These are phyloP conservation scores for Boletus hoseneyae DNA, from an alignment of 1,284 basidiomycete genomes.

Conservation along the genomic window DNA sequence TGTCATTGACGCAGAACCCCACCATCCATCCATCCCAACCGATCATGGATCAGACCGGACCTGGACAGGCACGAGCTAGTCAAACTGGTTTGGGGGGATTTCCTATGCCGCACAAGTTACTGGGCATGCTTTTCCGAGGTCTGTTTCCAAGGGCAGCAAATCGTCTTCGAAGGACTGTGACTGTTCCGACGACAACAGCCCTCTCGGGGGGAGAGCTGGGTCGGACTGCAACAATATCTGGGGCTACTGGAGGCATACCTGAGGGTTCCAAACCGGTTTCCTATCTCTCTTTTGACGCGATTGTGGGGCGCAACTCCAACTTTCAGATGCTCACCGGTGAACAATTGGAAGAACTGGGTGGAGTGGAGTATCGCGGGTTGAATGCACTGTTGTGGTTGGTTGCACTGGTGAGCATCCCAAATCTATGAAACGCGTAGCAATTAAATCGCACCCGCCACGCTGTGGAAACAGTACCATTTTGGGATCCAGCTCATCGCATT, in stretches of 20 bases:
- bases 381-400: constrained; percentile 79
- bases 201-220: constrained; percentile 39
- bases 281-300: constrained; percentile 85
- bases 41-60: constrained; percentile 24
- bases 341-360: constrained; percentile 89
- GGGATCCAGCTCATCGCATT: constrained; percentile 65
- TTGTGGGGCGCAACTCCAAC: constrained; percentile 85
- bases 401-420: constrained; percentile 41
- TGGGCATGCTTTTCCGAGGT: constrained; percentile 44
- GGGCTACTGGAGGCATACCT: constrained; percentile 22
- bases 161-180: constrained; percentile 60
- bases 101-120: constrained; percentile 72
- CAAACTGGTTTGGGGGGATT: constrained; percentile 80
- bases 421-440: background rate
- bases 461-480: constrained; percentile 63
- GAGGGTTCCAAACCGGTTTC: constrained; percentile 57
- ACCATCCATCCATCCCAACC: too few species aligned
- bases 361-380: constrained; percentile 91
- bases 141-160: constrained; percentile 58
- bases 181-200: constrained; percentile 71
- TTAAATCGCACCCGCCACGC: background rate
- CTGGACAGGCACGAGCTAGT: constrained; percentile 30
- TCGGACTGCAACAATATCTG: constrained; percentile 21
- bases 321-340: constrained; percentile 80
- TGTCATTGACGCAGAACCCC: constrained; percentile 31